These are phyloP conservation scores for Fonsecaea monophora DNA, from an alignment of 2,329 filamentous ascomycete species.

Conservation along the genomic window DNA sequence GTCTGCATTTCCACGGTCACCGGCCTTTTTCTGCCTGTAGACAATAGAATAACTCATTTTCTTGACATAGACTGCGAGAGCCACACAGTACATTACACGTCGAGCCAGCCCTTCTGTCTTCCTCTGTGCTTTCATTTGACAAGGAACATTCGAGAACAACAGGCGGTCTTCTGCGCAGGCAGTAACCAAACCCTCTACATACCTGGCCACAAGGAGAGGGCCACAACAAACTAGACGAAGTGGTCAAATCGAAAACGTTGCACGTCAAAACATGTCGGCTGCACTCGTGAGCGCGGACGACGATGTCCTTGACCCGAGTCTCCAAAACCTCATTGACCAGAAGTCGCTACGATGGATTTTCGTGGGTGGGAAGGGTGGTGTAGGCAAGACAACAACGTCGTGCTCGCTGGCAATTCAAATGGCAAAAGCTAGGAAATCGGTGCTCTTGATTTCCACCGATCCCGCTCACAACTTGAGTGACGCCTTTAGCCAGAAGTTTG, in stretches of 20 bases:
- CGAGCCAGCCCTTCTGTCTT: background rate
- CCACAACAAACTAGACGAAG: background rate
- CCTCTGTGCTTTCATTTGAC: background rate
- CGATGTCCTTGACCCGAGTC: conserved; percentile 84
- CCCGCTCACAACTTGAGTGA: conserved; percentile 97
- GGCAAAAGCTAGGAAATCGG: conserved; percentile 89
- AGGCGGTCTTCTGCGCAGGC: background rate
- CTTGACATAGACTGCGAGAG: background rate
- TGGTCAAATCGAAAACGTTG: background rate
- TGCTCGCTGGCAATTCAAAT: conserved; percentile 98
- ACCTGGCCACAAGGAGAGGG: background rate
- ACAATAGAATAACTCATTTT: background rate
- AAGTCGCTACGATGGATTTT: conserved; percentile 98
- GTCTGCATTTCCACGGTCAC: background rate
- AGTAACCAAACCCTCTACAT: background rate
- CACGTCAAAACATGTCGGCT: conserved; percentile 42
- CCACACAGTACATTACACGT: background rate
- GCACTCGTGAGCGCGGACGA: conserved; percentile 61
- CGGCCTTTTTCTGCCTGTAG: background rate
- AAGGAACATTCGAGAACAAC: conserved; percentile 3
- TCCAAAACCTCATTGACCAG: conserved; percentile 94
- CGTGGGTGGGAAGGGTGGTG: conserved; percentile 96
- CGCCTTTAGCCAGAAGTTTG: conserved; percentile 98
- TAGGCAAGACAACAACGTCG: conserved; percentile 99
- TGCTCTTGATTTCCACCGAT: conserved; percentile 97